phyloP scores from a whole-genome alignment of 2,329 filamentous ascomycete genomes.

The Pyricularia grisea region DNA sequence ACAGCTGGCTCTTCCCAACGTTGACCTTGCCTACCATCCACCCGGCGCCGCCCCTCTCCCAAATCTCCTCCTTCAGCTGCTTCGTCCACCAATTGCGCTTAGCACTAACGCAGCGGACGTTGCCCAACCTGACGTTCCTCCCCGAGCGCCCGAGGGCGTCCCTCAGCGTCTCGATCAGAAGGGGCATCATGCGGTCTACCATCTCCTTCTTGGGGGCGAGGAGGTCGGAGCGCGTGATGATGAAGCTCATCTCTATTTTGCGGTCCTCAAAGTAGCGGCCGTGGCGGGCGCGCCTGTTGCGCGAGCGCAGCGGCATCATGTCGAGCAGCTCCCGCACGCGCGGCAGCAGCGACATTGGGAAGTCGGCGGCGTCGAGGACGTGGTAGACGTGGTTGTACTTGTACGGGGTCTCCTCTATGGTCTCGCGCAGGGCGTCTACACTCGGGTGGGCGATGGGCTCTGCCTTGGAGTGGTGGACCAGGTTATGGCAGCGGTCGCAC shows the following conservation, averaged over 20 bases:
- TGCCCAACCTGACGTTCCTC: conserved; percentile 70
- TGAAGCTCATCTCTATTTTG: conserved; percentile 74
- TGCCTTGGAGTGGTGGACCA: conserved; percentile 67
- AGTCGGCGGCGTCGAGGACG: conserved; percentile 89
- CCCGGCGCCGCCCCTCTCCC: conserved; percentile 69
- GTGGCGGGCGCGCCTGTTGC: conserved; percentile 67
- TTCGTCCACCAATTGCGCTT: conserved; percentile 87
- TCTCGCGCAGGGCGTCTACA: conserved; percentile 70
- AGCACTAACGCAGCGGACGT: conserved; percentile 78
- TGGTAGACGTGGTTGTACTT: conserved; percentile 94
- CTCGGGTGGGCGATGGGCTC: conserved; percentile 71
- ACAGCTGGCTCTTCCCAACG: conserved; percentile 90
- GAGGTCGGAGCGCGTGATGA: conserved; percentile 83
- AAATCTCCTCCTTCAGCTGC: conserved; percentile 77
- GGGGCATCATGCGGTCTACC: conserved; percentile 80
- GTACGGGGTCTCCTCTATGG: conserved; percentile 80
- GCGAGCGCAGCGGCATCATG: conserved; percentile 64
- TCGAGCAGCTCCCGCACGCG: conserved; percentile 62
- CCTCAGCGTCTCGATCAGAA: conserved; percentile 67
- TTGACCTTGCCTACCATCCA: conserved; percentile 99
- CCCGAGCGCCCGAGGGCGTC: conserved; percentile 62
- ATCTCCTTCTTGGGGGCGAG: conserved; percentile 75
- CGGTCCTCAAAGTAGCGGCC: conserved; percentile 57
- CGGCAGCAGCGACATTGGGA: conserved; percentile 85
- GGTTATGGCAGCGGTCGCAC: conserved; percentile 79